Evolutionary conservation across 305 asterid genomes (phyloP).

Genomic region (Fraxinus albicans): DNA sequence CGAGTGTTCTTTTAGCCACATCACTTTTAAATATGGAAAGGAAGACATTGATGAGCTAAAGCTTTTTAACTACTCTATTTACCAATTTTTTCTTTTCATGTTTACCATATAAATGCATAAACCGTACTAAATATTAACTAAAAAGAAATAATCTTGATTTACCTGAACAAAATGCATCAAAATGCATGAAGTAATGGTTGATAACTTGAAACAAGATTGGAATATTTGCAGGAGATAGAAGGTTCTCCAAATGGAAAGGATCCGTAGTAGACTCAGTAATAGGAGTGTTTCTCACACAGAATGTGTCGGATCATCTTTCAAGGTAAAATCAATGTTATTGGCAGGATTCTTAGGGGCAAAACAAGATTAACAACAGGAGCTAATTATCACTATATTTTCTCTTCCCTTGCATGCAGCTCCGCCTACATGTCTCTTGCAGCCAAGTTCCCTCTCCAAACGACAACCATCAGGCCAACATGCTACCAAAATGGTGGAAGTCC

Average conservation of each 20-base stretch:
- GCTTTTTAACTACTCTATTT: neutral
- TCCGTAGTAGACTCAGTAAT: slow-evolving; percentile 95
- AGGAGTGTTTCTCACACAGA: slow-evolving; percentile 96
- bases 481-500: slow-evolving; percentile 32
- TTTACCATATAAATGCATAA: neutral
- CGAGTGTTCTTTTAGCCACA: neutral
- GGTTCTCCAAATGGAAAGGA: slow-evolving; percentile 96
- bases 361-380: slow-evolving; percentile 17
- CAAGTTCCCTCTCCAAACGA: slow-evolving; percentile 61
- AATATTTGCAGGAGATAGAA: slow-evolving; percentile 73
- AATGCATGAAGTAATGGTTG: slow-evolving; percentile 8
- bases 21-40: neutral
- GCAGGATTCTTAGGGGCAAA: neutral
- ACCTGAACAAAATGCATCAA: slow-evolving; percentile 11
- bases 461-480: slow-evolving; percentile 28
- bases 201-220: slow-evolving; percentile 15
- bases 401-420: slow-evolving; percentile 58
- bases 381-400: slow-evolving; percentile 8
- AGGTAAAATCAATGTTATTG: slow-evolving; percentile 49
- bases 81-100: neutral
- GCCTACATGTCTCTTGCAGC: slow-evolving; percentile 94
- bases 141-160: slow-evolving; percentile 6
- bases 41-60: neutral
- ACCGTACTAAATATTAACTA: neutral
- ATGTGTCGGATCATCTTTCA: slow-evolving; percentile 94